Evolutionary conservation across 257 asterid genomes (phyloP).

Genomic region (Nemophila menziesii): DNA sequence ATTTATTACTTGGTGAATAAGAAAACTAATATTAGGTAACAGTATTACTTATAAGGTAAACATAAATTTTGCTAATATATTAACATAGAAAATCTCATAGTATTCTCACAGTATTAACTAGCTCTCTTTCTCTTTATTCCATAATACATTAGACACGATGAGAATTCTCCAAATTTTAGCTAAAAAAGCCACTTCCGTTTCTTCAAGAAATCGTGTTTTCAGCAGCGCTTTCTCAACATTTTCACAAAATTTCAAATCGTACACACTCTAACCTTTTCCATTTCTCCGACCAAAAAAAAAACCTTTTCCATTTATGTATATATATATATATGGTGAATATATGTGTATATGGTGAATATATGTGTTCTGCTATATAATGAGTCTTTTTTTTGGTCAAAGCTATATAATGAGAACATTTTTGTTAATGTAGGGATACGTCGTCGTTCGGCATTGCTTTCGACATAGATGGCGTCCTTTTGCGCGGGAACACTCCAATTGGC

Average conservation of each 20-base stretch:
- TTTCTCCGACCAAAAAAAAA: too few relatives aligned
- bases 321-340: too few relatives aligned
- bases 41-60: too few relatives aligned
- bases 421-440: neutral
- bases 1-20: too few relatives aligned
- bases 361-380: neutral
- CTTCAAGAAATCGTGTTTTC: neutral
- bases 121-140: neutral
- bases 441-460: conserved; percentile 86
- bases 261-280: neutral
- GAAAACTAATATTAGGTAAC: too few relatives aligned
- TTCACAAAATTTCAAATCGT: neutral
- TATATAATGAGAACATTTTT: neutral
- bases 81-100: too few relatives aligned
- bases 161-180: neutral
- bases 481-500: conserved; percentile 67
- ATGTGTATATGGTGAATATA: neutral
- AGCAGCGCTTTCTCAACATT: neutral
- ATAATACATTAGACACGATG: neutral
- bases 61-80: too few relatives aligned
- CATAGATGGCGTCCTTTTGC: conserved; percentile 87
- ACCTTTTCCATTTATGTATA: too few relatives aligned
- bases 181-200: neutral
- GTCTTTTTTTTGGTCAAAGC: neutral
- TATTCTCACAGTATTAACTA: too few relatives aligned